These are phyloP conservation scores for Sporothrix luriei DNA, from an alignment of 2,329 filamentous ascomycete genomes.

Conservation along the genomic window DNA sequence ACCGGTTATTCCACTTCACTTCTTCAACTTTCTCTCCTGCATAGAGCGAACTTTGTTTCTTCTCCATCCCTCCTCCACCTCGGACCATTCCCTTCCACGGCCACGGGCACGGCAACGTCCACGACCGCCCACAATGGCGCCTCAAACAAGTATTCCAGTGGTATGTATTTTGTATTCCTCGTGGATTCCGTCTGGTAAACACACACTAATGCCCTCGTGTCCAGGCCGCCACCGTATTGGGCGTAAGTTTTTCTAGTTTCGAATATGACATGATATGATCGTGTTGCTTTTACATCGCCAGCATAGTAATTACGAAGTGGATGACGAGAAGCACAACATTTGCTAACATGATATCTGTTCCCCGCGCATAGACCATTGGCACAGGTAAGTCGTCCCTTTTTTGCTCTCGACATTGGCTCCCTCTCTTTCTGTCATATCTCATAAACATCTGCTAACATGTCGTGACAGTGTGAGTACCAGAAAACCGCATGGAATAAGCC, in stretches of 20 bases:
- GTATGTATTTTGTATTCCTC: conserved; percentile 34
- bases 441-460: conserved; percentile 6
- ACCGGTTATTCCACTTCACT: neutral
- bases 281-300: conserved; percentile 10
- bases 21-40: neutral
- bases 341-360: neutral
- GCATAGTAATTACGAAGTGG: neutral
- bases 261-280: neutral
- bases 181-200: neutral
- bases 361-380: conserved; percentile 39
- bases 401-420: neutral
- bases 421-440: neutral
- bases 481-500: neutral
- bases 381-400: conserved; percentile 37
- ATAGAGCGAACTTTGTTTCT: neutral
- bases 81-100: neutral
- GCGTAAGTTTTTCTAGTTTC: conserved; percentile 42
- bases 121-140: conserved; percentile 37
- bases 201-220: neutral
- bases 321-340: too few species aligned
- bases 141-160: conserved; percentile 41
- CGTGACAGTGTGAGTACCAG: conserved; percentile 28
- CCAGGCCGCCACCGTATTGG: conserved; percentile 47
- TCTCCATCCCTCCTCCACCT: neutral
- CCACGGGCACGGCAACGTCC: neutral